These are phyloP conservation scores for Mycena indigotica DNA, from an alignment of 768 basidiomycete species.

Conservation along the genomic window DNA sequence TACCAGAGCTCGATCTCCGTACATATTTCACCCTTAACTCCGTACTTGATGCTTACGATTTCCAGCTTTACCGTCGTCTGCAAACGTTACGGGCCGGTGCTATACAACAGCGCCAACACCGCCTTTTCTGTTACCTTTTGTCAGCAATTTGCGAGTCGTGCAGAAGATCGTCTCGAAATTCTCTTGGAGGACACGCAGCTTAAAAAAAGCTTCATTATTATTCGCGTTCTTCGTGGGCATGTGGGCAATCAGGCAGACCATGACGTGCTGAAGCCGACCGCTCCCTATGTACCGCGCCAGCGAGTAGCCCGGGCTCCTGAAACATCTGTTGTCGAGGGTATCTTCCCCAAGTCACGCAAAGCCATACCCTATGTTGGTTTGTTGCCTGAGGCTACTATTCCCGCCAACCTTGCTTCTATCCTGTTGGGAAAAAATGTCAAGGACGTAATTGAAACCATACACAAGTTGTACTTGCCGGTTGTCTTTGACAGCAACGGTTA, in stretches of 20 bases:
- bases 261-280: conserved; percentile 43
- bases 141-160: conserved; percentile 45
- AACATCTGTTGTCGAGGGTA: conserved; percentile 42
- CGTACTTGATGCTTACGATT: too few relatives aligned
- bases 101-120: conserved; percentile 24
- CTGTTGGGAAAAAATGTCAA: conserved; percentile 32
- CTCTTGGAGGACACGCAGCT: conserved; percentile 49
- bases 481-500: conserved; percentile 42
- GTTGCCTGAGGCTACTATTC: conserved; percentile 46
- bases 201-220: conserved; percentile 50
- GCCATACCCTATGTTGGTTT: conserved; percentile 44
- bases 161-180: conserved; percentile 56
- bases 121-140: conserved; percentile 36
- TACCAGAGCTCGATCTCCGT: conserved; percentile 25
- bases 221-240: conserved; percentile 43
- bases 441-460: conserved; percentile 36
- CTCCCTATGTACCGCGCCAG: conserved; percentile 49
- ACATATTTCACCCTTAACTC: conserved; percentile 13
- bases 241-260: conserved; percentile 51
- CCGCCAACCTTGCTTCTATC: conserved; percentile 31
- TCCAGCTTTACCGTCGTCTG: conserved; percentile 30
- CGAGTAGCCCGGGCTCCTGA: conserved; percentile 36
- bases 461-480: conserved; percentile 42
- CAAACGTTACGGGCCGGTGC: conserved; percentile 26
- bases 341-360: conserved; percentile 42